Base-by-base conservation (phyloP, 2,329 filamentous ascomycete species). In the Ophiostoma tasmaniense region DNA sequence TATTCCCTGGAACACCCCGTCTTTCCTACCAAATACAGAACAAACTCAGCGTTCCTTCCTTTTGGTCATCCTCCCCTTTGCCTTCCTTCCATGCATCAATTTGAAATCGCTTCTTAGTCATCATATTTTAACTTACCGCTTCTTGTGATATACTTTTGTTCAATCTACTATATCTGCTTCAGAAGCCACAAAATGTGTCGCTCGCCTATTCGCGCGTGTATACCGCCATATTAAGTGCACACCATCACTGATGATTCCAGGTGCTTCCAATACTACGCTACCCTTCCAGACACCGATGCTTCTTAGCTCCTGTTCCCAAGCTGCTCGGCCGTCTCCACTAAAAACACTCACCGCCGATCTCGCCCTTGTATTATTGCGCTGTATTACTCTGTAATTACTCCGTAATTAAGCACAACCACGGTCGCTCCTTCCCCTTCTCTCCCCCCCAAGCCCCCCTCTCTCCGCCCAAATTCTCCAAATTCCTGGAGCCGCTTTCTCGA, bases 281-380 rank as follows among this genome's bases (percentile, higher is more conserved):
- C 37, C 37, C 13, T 55, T 55, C 50, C 50, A 55, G 22, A 55
- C 50, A 55, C 50, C 50, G 50, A 55, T 55, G 50, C 22, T 55
- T 55, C 50, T 22, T 11, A 50, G 45, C 45, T 50, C 20, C 45
- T 20, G 45, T 20, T 50, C 20, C 45, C 45, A 22, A 50, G 45
- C 45, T 55, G n/a, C 22, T 25, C 10, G 50, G 10, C 28, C 22
- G 28, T 42, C 67, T n/a, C 64, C 61, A 22, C 67, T 45, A 33
- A 39, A n/a, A 25, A 13, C 17, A 20, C 55, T 69, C 68, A 69
- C 55, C 68, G 68, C 68, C 65, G 68, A 69, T 69, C 68, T 69
- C 68, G 65, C 68, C 68, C 64, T 52, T 30, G 17, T 52, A 39
- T n/a, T 42, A 33, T 33, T 33, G 33, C 33, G 33, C 61, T 25